Percentiles rank a stretch among this genome's conserved stretches.
Evolutionary conservation across 345 rosid species (phyloP).

Genomic region (Physaria fendleri): DNA sequence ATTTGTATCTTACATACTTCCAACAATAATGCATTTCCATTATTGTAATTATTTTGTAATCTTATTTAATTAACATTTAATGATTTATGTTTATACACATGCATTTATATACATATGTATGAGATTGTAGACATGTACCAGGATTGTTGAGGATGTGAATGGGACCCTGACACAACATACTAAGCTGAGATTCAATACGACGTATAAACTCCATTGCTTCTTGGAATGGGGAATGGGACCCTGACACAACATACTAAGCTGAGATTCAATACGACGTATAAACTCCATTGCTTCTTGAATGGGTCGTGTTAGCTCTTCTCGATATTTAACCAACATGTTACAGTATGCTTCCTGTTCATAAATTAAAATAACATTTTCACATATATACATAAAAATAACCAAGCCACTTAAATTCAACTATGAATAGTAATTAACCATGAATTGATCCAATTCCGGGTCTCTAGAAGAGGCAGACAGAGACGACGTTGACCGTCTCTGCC

Average conservation of each 20-base stretch:
- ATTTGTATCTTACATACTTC: neutral
- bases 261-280: constrained; percentile 93
- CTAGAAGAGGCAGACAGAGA: constrained; percentile 34
- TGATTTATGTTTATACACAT: neutral
- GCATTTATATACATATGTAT: neutral
- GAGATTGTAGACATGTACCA: constrained; percentile 38
- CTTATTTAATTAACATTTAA: neutral
- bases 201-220: constrained; percentile 99
- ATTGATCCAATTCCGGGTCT: constrained; percentile 97
- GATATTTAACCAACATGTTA: constrained; percentile 91
- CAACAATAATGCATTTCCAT: constrained; percentile 6
- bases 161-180: constrained; percentile 64
- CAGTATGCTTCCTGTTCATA: constrained; percentile 78
- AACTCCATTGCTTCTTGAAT: constrained; percentile 97
- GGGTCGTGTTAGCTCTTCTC: constrained; percentile 87
- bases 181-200: constrained; percentile 85
- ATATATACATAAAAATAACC: neutral
- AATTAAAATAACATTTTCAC: neutral
- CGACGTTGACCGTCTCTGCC: constrained; percentile 53
- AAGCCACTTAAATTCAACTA: neutral
- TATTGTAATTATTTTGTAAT: neutral
- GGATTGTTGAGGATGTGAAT: constrained; percentile 66
- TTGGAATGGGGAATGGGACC: constrained; percentile 89
- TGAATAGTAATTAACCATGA: constrained; percentile 54
- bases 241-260: constrained; percentile 66